These are phyloP conservation scores for Begonia masoniana DNA, from an alignment of 306 rosid species.

Conservation along the genomic window DNA sequence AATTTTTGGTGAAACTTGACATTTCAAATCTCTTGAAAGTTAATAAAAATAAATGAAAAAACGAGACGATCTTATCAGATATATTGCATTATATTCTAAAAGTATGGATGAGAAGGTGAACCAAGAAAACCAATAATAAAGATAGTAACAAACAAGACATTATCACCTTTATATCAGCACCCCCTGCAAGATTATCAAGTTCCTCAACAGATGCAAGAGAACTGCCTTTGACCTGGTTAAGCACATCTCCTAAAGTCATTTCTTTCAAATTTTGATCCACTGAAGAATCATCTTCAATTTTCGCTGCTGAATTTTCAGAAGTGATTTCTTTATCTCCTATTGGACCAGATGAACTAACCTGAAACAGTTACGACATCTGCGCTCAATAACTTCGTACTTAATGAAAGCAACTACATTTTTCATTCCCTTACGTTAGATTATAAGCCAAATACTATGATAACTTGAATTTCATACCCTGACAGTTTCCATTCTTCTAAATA, in stretches of 20 bases:
- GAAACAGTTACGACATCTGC: constrained; percentile 17
- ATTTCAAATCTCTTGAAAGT: constrained; percentile 2
- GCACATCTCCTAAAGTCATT: constrained; percentile 79
- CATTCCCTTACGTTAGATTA: no score
- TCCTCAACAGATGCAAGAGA: constrained; percentile 86
- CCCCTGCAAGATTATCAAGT: constrained; percentile 93
- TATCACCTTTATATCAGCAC: constrained; percentile 89
- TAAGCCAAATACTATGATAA: no score
- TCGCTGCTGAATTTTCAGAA: constrained; percentile 32
- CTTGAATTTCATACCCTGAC: constrained; percentile 43
- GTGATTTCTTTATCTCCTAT: constrained; percentile 35
- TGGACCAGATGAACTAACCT: constrained; percentile 50
- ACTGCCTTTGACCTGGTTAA: constrained; percentile 54
- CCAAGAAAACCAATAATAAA: constrained; percentile 5
- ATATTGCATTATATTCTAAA: background rate
- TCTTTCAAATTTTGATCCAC: constrained; percentile 58
- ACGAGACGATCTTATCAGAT: background rate
- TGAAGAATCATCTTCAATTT: constrained; percentile 37
- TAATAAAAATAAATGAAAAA: constrained; percentile 2
- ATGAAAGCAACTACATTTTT: no score
- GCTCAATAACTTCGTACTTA: no score
- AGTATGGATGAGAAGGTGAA: background rate
- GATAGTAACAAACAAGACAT: no score
- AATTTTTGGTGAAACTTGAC: constrained; percentile 11
- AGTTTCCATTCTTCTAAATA: constrained; percentile 93